A percentile compares a stretch with the other conserved stretches of the same genome.
These are phyloP conservation scores for Colletotrichum truncatum DNA, from an alignment of 2,329 filamentous ascomycete species.

Conservation along the genomic window DNA sequence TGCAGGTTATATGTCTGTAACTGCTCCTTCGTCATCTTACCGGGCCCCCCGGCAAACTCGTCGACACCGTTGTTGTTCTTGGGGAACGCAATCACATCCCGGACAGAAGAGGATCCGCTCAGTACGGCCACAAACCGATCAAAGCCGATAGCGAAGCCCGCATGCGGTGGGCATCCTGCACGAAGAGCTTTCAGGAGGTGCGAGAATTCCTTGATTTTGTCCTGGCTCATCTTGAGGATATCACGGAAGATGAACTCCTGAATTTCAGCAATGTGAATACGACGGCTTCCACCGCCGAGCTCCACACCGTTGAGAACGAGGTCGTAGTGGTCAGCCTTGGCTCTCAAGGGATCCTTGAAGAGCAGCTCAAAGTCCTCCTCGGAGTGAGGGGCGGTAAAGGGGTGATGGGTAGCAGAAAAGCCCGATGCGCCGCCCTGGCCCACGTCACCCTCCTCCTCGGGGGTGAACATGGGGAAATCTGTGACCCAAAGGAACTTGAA, in stretches of 20 bases:
- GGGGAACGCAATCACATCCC: slow-evolving; percentile 96
- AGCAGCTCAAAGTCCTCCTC: slow-evolving; percentile 78
- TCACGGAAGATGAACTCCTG: slow-evolving; percentile 88
- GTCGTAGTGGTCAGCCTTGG: slow-evolving; percentile 90
- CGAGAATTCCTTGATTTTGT: slow-evolving; percentile 80
- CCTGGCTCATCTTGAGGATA: slow-evolving; percentile 79
- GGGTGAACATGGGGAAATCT: slow-evolving; percentile 93
- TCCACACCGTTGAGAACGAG: slow-evolving; percentile 96
- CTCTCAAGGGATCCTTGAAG: slow-evolving; percentile 74
- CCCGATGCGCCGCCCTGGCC: slow-evolving; percentile 86
- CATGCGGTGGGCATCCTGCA: slow-evolving; percentile 92
- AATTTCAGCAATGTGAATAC: slow-evolving; percentile 86
- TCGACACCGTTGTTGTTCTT: slow-evolving; percentile 94
- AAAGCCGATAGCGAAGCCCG: slow-evolving; percentile 92
- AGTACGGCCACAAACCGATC: slow-evolving; percentile 86
- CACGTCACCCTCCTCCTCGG: slow-evolving; percentile 68
- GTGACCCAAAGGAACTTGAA: slow-evolving; percentile 86
- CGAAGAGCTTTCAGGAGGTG: slow-evolving; percentile 86
- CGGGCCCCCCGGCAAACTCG: slow-evolving; percentile 81
- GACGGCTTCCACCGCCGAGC: slow-evolving; percentile 89
- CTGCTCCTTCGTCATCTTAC: slow-evolving; percentile 68
- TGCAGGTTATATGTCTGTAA: slow-evolving; percentile 57
- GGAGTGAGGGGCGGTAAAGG: slow-evolving; percentile 88
- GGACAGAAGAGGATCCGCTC: slow-evolving; percentile 78
- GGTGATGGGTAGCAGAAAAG: slow-evolving; percentile 90